Conservation (phyloP, 2,329 filamentous ascomycete species). For the Nemania bipapillata region DNA sequence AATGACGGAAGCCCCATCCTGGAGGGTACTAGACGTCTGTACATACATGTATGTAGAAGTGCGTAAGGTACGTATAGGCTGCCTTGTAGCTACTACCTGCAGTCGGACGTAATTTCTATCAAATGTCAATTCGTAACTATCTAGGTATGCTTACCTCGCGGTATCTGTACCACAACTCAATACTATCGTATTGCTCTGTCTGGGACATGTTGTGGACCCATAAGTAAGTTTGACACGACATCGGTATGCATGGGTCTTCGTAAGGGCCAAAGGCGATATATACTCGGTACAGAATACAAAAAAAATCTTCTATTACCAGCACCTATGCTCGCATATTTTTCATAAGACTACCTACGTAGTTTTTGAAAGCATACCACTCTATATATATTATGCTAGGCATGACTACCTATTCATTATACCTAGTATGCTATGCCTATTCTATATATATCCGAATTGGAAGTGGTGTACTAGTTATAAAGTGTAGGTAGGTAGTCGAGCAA, state of each 20-base stretch:
- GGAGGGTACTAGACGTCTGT: constrained; percentile 8
- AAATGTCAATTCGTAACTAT: neutral
- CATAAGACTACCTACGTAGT: neutral
- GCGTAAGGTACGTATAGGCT: too few species aligned
- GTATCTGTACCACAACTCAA: neutral
- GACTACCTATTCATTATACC: neutral
- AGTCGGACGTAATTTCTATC: neutral
- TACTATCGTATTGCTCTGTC: neutral
- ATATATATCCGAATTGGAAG: too few species aligned
- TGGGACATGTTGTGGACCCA: neutral
- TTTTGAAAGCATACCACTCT: neutral
- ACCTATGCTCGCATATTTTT: neutral
- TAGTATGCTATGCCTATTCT: neutral
- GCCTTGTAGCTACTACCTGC: neutral
- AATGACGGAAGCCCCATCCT: neutral
- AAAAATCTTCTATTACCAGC: neutral
- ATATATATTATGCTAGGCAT: neutral
- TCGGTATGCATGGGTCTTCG: neutral
- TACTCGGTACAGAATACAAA: too few species aligned
- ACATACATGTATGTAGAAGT: too few species aligned
- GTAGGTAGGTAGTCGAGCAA: neutral
- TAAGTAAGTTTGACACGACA: neutral
- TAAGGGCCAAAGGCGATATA: neutral
- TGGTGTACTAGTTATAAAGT: neutral
- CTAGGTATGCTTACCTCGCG: constrained; percentile 11